A percentile compares a stretch with the other conserved stretches of the same genome.
phyloP scores from a whole-genome alignment of 1,284 basidiomycete species.

The Ceratorhiza oryzae-sativae region DNA sequence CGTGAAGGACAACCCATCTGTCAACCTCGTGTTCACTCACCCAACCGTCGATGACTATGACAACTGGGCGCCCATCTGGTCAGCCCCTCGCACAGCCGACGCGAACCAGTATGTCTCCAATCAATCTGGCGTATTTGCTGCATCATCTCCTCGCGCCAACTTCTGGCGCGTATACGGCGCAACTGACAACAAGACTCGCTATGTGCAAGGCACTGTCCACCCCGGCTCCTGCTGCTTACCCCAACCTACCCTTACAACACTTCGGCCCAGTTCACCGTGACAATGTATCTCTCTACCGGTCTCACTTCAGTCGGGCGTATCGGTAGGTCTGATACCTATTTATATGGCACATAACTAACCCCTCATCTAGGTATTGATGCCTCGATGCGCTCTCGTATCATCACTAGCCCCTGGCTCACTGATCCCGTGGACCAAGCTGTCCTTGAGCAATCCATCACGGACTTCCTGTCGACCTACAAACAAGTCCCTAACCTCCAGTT shows the following conservation, averaged over 20 bases:
- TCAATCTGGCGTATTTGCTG: constrained; percentile 64
- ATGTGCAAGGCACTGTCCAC: constrained; percentile 66
- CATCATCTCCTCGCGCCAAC: constrained; percentile 65
- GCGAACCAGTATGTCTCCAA: constrained; percentile 60
- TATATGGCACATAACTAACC: background rate
- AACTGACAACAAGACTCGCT: constrained; percentile 59
- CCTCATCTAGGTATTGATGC: constrained; percentile 52
- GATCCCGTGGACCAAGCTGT: constrained; percentile 63
- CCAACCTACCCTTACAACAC: constrained; percentile 62
- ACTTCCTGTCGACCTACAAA: constrained; percentile 45
- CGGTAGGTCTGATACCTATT: constrained; percentile 48
- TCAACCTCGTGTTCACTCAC: constrained; percentile 67
- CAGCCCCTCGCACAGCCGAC: constrained; percentile 61
- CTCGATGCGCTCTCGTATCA: constrained; percentile 57
- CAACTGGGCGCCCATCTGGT: constrained; percentile 67
- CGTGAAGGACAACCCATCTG: constrained; percentile 69
- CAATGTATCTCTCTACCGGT: constrained; percentile 60
- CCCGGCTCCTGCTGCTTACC: constrained; percentile 66
- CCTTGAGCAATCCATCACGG: constrained; percentile 59
- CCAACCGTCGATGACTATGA: constrained; percentile 67
- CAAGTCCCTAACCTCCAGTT: constrained; percentile 60
- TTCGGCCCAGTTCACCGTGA: constrained; percentile 64
- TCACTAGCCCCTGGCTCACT: constrained; percentile 65
- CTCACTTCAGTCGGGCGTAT: constrained; percentile 68
- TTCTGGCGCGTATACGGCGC: constrained; percentile 65